Base-by-base conservation (phyloP, 495 filamentous ascomycete genomes). In the Schizothecium vesticola region DNA sequence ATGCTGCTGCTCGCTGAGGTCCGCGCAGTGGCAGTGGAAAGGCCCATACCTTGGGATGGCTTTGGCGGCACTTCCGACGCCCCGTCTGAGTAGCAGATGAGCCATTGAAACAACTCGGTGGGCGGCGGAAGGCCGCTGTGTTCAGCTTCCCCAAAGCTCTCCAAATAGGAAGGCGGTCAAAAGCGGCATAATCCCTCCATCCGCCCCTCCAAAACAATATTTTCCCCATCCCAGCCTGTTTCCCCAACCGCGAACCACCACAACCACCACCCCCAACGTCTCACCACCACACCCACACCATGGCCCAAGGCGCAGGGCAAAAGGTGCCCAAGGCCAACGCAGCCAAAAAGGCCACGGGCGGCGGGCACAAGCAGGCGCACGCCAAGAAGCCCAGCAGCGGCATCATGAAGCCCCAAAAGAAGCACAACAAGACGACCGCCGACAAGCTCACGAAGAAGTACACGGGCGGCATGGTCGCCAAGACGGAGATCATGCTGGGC, bases 221-320 rank as follows among this genome's bases (percentile, higher is more conserved):
- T 55, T 55, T 61, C 60, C 60, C 59, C 59, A 26, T 61, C 59
- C 59, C 59, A 61, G n/a, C 28, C 51, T 56, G 28, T 28, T 43
- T 56, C 23, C 23, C 43, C 28, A 22, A 13, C 23, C 28, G 33
- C 22, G 57, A 61, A 16, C 28, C 10, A 13, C 61, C 62, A 29
- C 19, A 33, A 63, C 51, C n/a, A 64, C 56, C 43, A 36, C 25
- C 33, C 33, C 13, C 56, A 63, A 58, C 26, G 24, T 26, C 65
- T 56, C 13, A 64, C 55, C 25, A 56, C 62, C 57, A 56, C 57
- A 33, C 2, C 51, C 24, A 63, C 21, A 36, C 6, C 57, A 84
- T 84, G 82, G 81, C 79, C 19, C 82, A 84, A 77, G 82, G 82
- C 72, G 72, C 77, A 7, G 59, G 76, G 22, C 82, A 80, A 59